Conservation (phyloP, 148 eudicot species). For the Camellia sinensis region DNA sequence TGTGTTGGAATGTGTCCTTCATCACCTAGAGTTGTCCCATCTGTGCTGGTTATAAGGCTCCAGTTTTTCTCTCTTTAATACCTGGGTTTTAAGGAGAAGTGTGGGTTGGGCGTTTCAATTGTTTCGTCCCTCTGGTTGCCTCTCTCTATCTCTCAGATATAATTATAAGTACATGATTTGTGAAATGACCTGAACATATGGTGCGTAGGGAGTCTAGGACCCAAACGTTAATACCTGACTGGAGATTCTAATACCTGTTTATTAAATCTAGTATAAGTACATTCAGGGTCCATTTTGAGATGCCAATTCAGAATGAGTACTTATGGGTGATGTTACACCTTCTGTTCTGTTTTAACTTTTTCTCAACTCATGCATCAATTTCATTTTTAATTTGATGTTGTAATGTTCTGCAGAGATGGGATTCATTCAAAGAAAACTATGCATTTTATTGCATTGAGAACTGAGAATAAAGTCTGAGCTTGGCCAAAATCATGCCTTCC, state of each 20-base stretch:
- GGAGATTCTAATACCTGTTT: background rate
- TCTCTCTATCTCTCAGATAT: no score
- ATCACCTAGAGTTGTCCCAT: no score
- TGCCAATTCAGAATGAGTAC: background rate
- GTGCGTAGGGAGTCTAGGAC: background rate
- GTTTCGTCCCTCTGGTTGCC: no score
- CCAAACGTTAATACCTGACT: background rate
- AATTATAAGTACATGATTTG: background rate
- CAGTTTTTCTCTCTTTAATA: no score
- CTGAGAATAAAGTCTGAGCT: conserved; percentile 2
- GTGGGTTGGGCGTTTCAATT: no score
- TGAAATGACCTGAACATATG: background rate
- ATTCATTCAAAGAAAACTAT: conserved; percentile 6
- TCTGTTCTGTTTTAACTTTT: background rate
- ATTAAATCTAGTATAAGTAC: background rate
- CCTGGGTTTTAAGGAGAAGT: no score
- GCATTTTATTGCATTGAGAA: conserved; percentile 1
- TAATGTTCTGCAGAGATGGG: conserved; percentile 27
- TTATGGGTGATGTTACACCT: background rate
- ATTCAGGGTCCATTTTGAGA: background rate
- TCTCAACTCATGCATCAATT: background rate
- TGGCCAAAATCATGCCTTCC: background rate
- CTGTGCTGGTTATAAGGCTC: no score
- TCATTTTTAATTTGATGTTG: conserved; percentile 12
- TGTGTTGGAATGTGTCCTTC: no score